phyloP scores from a whole-genome alignment of 257 asterid genomes.

The Euphrasia confusa region DNA sequence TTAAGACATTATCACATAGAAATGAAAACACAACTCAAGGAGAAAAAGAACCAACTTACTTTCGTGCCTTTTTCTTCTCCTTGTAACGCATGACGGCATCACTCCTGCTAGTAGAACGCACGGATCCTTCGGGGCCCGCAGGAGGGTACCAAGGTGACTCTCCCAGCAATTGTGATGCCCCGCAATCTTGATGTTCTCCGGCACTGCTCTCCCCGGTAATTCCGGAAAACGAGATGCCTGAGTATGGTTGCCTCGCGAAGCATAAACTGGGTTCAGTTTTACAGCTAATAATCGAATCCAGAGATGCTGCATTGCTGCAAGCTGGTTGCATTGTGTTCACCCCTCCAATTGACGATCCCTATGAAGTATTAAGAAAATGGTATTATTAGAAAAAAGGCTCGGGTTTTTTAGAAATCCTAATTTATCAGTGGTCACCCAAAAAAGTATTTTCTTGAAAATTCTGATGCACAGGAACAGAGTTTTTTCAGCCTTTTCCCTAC shows the following conservation, averaged over 20 bases:
- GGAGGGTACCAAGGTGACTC: conserved; percentile 74
- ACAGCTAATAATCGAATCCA: conserved; percentile 68
- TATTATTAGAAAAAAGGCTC: background rate
- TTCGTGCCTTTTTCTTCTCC: conserved; percentile 83
- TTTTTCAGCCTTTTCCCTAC: background rate
- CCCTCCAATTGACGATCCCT: conserved; percentile 56
- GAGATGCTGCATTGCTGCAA: conserved; percentile 80
- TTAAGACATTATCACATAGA: background rate
- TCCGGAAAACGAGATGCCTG: conserved; percentile 68
- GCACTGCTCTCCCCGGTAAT: conserved; percentile 53
- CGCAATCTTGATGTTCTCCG: conserved; percentile 70
- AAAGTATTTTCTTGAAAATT: background rate
- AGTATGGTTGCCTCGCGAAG: conserved; percentile 48
- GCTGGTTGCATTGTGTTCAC: conserved; percentile 49
- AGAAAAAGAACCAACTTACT: conserved; percentile 28
- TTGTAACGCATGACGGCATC: conserved; percentile 89
- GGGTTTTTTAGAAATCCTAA: background rate
- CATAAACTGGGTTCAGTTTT: conserved; percentile 72
- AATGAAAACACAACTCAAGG: background rate
- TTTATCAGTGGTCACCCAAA: too few relatives aligned
- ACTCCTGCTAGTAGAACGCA: conserved; percentile 58
- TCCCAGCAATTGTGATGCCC: conserved; percentile 59
- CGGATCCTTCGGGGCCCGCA: conserved; percentile 54
- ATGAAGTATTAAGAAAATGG: conserved; percentile 14
- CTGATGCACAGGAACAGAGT: background rate